Base-by-base conservation (phyloP, 1,284 basidiomycete species). In the Phenoliferia sp. region DNA sequence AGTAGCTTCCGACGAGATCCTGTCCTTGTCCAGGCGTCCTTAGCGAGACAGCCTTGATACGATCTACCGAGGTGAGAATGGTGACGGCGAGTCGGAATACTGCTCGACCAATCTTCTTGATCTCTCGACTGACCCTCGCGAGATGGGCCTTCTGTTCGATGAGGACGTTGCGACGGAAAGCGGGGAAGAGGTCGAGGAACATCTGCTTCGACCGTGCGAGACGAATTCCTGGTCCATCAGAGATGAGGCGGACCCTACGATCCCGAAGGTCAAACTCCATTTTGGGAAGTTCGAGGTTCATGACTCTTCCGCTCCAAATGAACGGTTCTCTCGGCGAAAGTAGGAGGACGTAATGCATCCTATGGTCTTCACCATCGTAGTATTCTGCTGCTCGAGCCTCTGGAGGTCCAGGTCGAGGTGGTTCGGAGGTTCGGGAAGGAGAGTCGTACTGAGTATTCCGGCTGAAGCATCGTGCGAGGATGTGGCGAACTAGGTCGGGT, bases 1-100 rank as follows among this genome's bases (percentile, higher is more conserved):
- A 99, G 90, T 95, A 99, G 77, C 92, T 94, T 75, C 95, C 92
- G 66, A 97, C 85, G 50, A 98, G 81, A 71, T 97, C 95, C 0
- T 86, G 83, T 22, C 85, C 82, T 57, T 82, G 81, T 52, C 94
- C 82, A 1, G 88, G 85, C 28, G 82, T 83, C 71, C 68, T 62
- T 36, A 58, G 50, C 39, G 73, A 68, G 34, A 75, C 74, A 19
- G 66, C 66, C 29, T 89, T 87, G 16, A 97, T 90, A 65, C 89
- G 85, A 72, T 90, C 88, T 22, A 93, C 90, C 1, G 94, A 94
- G 69, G 90, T 88, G 55, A 97, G 89, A 75, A 99, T 94, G 22
- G 90, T 90, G 79, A 98, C 92, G 5, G 94, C 93, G 39, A 99
- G 84, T 61, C 90, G 86, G 76, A 92, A 93, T 22, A 90, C 91